Conservation (phyloP, 345 rosid species). For the Bruguiera parviflora region DNA sequence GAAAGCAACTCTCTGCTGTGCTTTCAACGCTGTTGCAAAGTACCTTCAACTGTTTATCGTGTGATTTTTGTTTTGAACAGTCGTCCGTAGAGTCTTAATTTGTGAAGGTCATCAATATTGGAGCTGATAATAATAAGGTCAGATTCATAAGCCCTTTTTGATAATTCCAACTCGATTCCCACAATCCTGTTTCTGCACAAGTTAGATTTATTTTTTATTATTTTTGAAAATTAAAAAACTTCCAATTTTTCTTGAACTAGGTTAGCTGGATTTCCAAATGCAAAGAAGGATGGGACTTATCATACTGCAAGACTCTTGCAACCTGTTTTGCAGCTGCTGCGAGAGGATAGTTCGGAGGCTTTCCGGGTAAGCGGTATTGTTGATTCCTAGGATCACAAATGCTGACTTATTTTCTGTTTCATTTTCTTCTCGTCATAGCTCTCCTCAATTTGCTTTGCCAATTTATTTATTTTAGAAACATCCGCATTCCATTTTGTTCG, state of each 20-base stretch:
- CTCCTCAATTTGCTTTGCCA: background rate
- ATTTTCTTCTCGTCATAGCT: too few relatives aligned
- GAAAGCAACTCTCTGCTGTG: too few relatives aligned
- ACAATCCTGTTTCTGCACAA: background rate
- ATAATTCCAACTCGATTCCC: background rate
- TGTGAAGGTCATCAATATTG: slow-evolving; percentile 64
- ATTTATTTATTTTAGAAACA: background rate
- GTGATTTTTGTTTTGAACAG: slow-evolving; percentile 35
- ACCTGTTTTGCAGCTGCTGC: slow-evolving; percentile 64
- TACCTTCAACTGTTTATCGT: background rate
- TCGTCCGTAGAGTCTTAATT: slow-evolving; percentile 58
- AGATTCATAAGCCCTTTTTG: slow-evolving; percentile 3
- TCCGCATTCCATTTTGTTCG: background rate
- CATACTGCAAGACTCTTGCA: slow-evolving; percentile 59
- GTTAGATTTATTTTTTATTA: background rate
- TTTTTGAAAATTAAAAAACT: background rate
- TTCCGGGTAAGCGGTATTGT: slow-evolving; percentile 46
- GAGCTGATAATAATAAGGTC: slow-evolving; percentile 77
- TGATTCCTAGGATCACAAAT: background rate
- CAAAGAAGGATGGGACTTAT: slow-evolving; percentile 63
- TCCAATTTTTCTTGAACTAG: slow-evolving; percentile 37
- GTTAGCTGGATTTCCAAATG: slow-evolving; percentile 61
- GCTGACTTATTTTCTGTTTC: background rate
- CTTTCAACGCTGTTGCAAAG: background rate
- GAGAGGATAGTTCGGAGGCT: slow-evolving; percentile 58